Conservation (phyloP, 179 eudicot genomes). For the Nepenthes alata region DNA sequence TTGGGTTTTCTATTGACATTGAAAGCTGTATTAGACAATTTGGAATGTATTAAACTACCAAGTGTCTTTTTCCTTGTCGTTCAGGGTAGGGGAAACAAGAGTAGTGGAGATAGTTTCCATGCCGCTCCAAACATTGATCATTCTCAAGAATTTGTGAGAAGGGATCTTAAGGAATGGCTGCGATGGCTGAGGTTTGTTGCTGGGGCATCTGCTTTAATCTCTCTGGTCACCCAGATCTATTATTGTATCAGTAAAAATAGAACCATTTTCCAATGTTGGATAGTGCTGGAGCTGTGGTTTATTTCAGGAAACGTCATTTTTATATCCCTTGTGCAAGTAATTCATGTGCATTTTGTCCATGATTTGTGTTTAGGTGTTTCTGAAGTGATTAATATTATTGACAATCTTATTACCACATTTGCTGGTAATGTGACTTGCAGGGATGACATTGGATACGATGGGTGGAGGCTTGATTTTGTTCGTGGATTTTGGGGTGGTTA, state of each 20-base stretch:
- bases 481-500: constrained; percentile 99
- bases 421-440: constrained; percentile 31
- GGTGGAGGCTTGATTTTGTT: constrained; percentile 97
- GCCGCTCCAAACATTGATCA: constrained; percentile 99
- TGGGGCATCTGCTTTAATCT: not conserved
- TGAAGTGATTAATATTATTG: not conserved
- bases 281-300: not conserved
- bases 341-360: too few relatives aligned
- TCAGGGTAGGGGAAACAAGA: constrained; percentile 94
- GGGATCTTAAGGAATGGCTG: constrained; percentile 80
- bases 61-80: constrained; percentile 11
- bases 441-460: constrained; percentile 94
- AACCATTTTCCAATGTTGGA: too few relatives aligned
- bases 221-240: too few relatives aligned
- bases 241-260: too few relatives aligned
- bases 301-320: not conserved
- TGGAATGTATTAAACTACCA: not conserved
- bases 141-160: constrained; percentile 95
- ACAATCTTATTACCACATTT: not conserved
- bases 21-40: not conserved
- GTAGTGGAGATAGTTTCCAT: constrained; percentile 96
- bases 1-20: not conserved
- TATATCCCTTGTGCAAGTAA: not conserved
- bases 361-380: too few relatives aligned
- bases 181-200: constrained; percentile 72